phyloP scores from a whole-genome alignment of 768 basidiomycete genomes.

The Xerocomellus amylosporus region DNA sequence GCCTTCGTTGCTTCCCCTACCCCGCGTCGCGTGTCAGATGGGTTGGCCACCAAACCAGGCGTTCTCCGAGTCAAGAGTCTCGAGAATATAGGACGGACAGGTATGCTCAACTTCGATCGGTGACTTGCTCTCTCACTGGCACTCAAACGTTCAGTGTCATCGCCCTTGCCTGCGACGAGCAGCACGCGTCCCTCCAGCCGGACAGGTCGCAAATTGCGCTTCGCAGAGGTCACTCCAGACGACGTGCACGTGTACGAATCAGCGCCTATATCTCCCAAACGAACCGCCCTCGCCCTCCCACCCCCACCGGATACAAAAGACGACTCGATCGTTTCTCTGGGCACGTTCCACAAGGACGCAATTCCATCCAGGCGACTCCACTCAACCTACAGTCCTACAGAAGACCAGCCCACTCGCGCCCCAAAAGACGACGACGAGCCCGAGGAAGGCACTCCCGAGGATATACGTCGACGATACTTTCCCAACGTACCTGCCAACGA shows the following conservation, averaged over 20 bases:
- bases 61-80: slow-evolving; percentile 32
- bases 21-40: slow-evolving; percentile 6
- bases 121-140: background rate
- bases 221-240: slow-evolving; percentile 69
- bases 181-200: slow-evolving; percentile 61
- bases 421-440: slow-evolving; percentile 28
- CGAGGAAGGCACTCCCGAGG: slow-evolving; percentile 76
- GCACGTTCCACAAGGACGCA: slow-evolving; percentile 35
- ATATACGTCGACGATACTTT: slow-evolving; percentile 82
- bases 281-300: slow-evolving; percentile 53
- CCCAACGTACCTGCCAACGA: slow-evolving; percentile 65
- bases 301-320: slow-evolving; percentile 31
- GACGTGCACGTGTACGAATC: slow-evolving; percentile 85
- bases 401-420: background rate
- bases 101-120: slow-evolving; percentile 4
- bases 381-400: background rate
- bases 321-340: slow-evolving; percentile 33
- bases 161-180: slow-evolving; percentile 43
- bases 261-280: slow-evolving; percentile 72
- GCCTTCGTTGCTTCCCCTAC: slow-evolving; percentile 9
- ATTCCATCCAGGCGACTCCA: slow-evolving; percentile 12
- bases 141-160: slow-evolving; percentile 32
- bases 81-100: slow-evolving; percentile 23
- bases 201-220: slow-evolving; percentile 57
- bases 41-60: slow-evolving; percentile 20